A percentile compares a stretch with the other conserved stretches of the same genome.
Conservation (phyloP, 495 filamentous ascomycete genomes). For the Penicillium mononematosum region DNA sequence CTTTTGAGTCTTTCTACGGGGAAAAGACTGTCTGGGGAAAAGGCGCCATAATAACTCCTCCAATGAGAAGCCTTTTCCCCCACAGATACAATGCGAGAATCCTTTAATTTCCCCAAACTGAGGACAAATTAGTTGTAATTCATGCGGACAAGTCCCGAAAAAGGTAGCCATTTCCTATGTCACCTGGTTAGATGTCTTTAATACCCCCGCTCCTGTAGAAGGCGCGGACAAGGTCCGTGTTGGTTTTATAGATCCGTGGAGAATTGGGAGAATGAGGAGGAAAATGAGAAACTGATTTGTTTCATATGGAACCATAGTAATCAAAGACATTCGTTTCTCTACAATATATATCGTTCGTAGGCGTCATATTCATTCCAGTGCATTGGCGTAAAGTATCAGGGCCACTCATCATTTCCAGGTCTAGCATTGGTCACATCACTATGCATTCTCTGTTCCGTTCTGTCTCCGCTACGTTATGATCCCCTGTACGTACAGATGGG, state of each 20-base stretch:
- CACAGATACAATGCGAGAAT: background rate
- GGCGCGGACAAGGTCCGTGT: constrained; percentile 21
- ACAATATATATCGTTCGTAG: constrained; percentile 4
- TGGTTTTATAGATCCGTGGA: constrained; percentile 19
- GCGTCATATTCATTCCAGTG: constrained; percentile 22
- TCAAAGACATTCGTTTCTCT: background rate
- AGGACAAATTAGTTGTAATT: background rate
- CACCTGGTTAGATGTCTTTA: background rate
- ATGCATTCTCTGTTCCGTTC: constrained; percentile 44
- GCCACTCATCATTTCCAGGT: background rate
- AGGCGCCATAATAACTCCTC: constrained; percentile 5
- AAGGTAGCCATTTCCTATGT: background rate
- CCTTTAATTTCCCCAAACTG: constrained; percentile 3
- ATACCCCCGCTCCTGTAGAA: background rate
- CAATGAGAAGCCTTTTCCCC: background rate
- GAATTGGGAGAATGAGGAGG: constrained; percentile 19
- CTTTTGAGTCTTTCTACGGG: background rate
- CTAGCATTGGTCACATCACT: constrained; percentile 38
- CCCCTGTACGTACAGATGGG: constrained; percentile 11
- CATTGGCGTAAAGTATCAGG: background rate
- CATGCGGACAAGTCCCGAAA: background rate
- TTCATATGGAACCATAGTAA: background rate
- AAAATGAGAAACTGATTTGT: background rate
- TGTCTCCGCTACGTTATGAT: constrained; percentile 26
- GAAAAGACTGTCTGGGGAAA: background rate